These are phyloP conservation scores for Microdochium bolleyi DNA, from an alignment of 2,329 filamentous ascomycete species.

Conservation along the genomic window DNA sequence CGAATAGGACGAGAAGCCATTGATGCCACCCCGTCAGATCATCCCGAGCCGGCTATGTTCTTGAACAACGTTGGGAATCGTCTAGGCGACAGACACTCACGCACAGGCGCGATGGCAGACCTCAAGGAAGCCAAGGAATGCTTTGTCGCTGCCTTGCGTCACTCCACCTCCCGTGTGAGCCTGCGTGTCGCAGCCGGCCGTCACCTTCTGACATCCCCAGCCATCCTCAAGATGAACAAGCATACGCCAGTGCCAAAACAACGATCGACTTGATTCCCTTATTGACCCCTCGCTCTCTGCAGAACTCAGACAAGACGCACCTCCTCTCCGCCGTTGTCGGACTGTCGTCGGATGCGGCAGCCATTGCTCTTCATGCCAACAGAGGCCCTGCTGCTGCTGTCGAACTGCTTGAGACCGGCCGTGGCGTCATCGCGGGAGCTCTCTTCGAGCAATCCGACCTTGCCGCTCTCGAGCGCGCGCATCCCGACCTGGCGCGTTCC, in stretches of 20 bases:
- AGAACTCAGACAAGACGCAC: slow-evolving; percentile 12
- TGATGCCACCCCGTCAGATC: slow-evolving; percentile 1
- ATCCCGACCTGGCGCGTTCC: background rate
- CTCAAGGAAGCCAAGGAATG: slow-evolving; percentile 1
- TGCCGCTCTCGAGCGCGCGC: background rate
- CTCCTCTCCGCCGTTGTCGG: slow-evolving; percentile 7
- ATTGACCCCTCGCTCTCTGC: slow-evolving; percentile 6
- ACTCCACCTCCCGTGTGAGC: background rate
- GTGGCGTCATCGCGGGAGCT: slow-evolving; percentile 14
- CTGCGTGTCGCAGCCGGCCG: background rate
- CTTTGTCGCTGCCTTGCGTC: background rate
- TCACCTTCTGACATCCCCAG: background rate
- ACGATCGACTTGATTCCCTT: slow-evolving; percentile 6
- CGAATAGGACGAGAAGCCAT: slow-evolving; percentile 4
- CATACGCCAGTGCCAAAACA: slow-evolving; percentile 3
- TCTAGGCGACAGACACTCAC: slow-evolving; percentile 1
- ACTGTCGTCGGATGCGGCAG: slow-evolving; percentile 13
- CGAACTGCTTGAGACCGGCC: slow-evolving; percentile 15
- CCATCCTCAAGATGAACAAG: slow-evolving; percentile 4
- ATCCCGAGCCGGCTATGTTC: slow-evolving; percentile 1
- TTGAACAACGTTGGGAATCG: background rate
- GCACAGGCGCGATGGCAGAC: background rate
- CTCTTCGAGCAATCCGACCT: slow-evolving; percentile 7
- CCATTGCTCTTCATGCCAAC: too few relatives aligned
- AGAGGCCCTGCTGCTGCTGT: slow-evolving; percentile 7